Percentiles rank a stretch among this genome's conserved stretches.
phyloP scores from a whole-genome alignment of 148 eudicot species.

The Rhododendron ovatum region DNA sequence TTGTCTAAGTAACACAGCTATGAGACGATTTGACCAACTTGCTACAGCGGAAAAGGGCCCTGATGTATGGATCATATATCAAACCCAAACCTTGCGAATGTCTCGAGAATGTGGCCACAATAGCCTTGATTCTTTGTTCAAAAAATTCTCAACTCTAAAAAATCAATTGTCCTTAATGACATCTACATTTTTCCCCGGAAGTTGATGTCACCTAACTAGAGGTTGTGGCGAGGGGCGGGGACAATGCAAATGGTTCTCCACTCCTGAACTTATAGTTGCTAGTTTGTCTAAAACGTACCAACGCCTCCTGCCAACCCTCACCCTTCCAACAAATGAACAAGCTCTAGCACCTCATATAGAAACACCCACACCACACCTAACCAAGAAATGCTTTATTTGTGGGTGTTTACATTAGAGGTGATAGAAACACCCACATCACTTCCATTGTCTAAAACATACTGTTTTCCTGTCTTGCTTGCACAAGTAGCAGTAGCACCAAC shows the following conservation, averaged over 20 bases:
- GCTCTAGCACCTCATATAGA: not conserved
- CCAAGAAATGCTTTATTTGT: not conserved
- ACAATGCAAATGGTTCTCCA: not conserved
- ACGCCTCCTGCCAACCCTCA: not conserved
- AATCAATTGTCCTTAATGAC: not conserved
- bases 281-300: too few relatives aligned
- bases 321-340: not conserved
- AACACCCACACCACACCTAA: not conserved
- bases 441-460: too few relatives aligned
- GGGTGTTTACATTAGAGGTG: too few relatives aligned
- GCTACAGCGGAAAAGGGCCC: not conserved
- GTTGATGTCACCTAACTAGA: not conserved
- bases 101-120: not conserved
- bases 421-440: too few relatives aligned
- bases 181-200: not conserved
- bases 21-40: not conserved
- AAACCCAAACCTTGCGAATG: not conserved
- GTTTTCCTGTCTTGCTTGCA: too few relatives aligned
- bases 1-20: not conserved
- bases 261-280: not conserved
- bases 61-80: not conserved
- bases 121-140: not conserved
- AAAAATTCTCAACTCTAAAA: not conserved
- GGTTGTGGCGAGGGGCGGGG: not conserved
- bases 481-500: too few relatives aligned